A percentile compares a stretch with the other conserved stretches of the same genome.
phyloP scores from a whole-genome alignment of 345 rosid genomes.

The Eucalyptus decipiens region DNA sequence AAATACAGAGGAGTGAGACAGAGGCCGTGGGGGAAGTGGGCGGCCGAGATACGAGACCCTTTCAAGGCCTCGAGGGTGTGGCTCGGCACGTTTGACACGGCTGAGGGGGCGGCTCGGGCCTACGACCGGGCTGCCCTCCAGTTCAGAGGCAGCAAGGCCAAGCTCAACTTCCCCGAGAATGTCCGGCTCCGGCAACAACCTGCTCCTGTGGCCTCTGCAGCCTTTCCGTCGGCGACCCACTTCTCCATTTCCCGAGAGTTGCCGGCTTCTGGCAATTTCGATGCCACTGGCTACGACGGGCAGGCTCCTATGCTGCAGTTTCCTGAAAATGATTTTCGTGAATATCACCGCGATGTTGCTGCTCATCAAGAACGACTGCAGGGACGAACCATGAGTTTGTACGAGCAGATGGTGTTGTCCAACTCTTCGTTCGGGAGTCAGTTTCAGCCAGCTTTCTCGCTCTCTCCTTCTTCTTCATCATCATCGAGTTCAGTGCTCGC shows the following conservation, averaged over 20 bases:
- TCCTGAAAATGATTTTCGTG: background rate
- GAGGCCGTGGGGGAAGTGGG: slow-evolving; percentile 98
- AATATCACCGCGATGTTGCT: background rate
- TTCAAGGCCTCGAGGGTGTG: slow-evolving; percentile 85
- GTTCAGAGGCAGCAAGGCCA: slow-evolving; percentile 85
- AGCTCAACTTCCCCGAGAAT: slow-evolving; percentile 88
- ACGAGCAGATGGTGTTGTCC: slow-evolving; percentile 17
- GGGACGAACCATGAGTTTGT: slow-evolving; percentile 10
- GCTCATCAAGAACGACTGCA: background rate
- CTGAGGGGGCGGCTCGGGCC: slow-evolving; percentile 88
- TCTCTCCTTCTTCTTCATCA: background rate
- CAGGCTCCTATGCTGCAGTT: background rate
- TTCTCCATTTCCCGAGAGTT: slow-evolving; percentile 7
- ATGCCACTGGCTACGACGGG: background rate
- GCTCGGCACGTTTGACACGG: slow-evolving; percentile 86
- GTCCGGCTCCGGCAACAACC: slow-evolving; percentile 42
- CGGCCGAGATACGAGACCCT: slow-evolving; percentile 92
- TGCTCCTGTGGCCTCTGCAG: slow-evolving; percentile 3
- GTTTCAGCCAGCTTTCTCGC: background rate
- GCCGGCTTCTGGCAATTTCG: slow-evolving; percentile 17
- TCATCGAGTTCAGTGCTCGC: background rate
- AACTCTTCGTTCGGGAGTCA: slow-evolving; percentile 13
- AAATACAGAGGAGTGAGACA: slow-evolving; percentile 86
- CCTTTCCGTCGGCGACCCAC: slow-evolving; percentile 2
- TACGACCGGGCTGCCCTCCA: slow-evolving; percentile 81